A percentile compares a stretch with the other conserved stretches of the same genome.
Conservation (phyloP, 495 filamentous ascomycete genomes). For the Neurospora sp. region DNA sequence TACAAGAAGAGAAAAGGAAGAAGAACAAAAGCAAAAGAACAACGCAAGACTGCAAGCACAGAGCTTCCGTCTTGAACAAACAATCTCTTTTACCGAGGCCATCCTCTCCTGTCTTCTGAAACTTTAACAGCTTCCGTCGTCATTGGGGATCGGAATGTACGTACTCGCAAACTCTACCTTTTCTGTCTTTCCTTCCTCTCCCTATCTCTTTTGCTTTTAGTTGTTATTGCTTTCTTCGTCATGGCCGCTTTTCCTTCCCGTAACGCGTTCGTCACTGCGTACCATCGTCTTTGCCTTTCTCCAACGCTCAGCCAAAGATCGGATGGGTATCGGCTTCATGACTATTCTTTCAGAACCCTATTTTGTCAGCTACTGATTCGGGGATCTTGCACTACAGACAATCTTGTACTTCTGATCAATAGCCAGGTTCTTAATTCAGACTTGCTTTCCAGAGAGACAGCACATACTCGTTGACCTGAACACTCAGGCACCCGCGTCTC, state of each 20-base stretch:
- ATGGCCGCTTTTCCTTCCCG: constrained; percentile 1
- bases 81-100: constrained; percentile 13
- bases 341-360: not conserved
- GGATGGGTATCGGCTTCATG: not conserved
- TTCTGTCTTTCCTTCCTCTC: constrained; percentile 3
- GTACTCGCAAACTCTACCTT: constrained; percentile 6
- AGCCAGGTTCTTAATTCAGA: constrained; percentile 21
- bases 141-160: constrained; percentile 26
- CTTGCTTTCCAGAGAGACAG: constrained; percentile 8
- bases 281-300: not conserved
- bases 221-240: constrained; percentile 4
- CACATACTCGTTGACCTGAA: constrained; percentile 6
- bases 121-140: constrained; percentile 12
- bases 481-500: not conserved
- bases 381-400: constrained; percentile 12
- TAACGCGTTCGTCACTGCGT: not conserved
- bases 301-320: not conserved
- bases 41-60: constrained; percentile 14
- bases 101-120: constrained; percentile 7
- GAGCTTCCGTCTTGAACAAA: constrained; percentile 19
- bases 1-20: constrained; percentile 1
- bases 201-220: constrained; percentile 14
- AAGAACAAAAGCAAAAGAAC: constrained; percentile 1
- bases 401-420: constrained; percentile 25
- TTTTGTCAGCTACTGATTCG: constrained; percentile 16